Evolutionary conservation across 2,329 filamentous ascomycete species (phyloP).

Genomic region (Aspergillus jensenii): DNA sequence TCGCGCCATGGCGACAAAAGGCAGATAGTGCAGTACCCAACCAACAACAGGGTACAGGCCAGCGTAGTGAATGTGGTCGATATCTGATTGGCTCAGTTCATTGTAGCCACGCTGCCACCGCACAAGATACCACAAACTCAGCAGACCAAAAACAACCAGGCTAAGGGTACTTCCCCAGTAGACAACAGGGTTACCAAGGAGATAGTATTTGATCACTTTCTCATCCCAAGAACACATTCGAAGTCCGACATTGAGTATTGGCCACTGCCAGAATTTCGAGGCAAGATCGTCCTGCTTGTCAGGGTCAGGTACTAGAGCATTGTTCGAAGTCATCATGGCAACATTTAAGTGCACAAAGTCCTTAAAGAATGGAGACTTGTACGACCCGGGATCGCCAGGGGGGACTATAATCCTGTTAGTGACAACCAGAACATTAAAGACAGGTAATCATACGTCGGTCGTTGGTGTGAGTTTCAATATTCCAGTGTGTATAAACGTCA

Average conservation of each 20-base stretch:
- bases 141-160: conserved; percentile 68
- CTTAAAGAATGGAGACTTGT: conserved; percentile 95
- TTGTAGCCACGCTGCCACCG: conserved; percentile 94
- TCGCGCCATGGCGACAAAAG: conserved; percentile 95
- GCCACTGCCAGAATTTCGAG: conserved; percentile 98
- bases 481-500: conserved; percentile 98
- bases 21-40: conserved; percentile 95
- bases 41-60: conserved; percentile 88
- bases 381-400: conserved; percentile 81
- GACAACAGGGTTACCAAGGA: conserved; percentile 91
- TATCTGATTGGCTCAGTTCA: conserved; percentile 74
- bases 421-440: neutral
- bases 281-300: conserved; percentile 99
- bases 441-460: conserved; percentile 70
- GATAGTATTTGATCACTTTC: conserved; percentile 93
- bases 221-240: conserved; percentile 99
- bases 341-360: conserved; percentile 98
- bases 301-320: conserved; percentile 92
- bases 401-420: conserved; percentile 61
- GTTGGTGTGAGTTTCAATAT: conserved; percentile 92
- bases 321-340: conserved; percentile 99
- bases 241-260: conserved; percentile 88
- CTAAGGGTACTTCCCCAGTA: conserved; percentile 92
- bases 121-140: conserved; percentile 81
- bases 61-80: conserved; percentile 93